Evolutionary conservation across 345 rosid genomes (phyloP).

Genomic region (Psidium friedrichsthalianum): DNA sequence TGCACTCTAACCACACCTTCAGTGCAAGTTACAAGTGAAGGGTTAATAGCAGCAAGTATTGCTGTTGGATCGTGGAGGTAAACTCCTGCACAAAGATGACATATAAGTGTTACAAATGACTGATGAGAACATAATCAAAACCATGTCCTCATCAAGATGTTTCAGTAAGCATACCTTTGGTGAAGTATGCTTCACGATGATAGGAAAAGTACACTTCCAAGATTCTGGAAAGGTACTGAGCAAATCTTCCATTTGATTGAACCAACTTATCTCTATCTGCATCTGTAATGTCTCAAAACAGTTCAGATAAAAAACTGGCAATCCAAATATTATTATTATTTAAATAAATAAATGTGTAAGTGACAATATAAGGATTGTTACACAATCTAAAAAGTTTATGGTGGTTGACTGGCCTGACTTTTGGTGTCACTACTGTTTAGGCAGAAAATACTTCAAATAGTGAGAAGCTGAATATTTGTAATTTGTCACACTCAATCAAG

Average conservation of each 20-base stretch:
- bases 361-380: not conserved
- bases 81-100: conserved; percentile 38
- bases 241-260: conserved; percentile 57
- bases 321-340: not conserved
- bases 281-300: conserved; percentile 22
- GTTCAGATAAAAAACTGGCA: not conserved
- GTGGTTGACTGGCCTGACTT: not conserved
- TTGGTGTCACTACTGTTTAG: not conserved
- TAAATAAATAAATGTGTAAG: not conserved
- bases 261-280: conserved; percentile 57
- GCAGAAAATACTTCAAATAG: not conserved
- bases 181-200: conserved; percentile 52
- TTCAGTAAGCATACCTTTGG: conserved; percentile 34
- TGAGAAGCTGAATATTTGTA: not conserved
- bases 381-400: not conserved
- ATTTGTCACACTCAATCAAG: not conserved
- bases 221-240: conserved; percentile 61
- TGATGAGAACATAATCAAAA: not conserved
- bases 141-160: not conserved
- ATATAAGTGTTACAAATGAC: not conserved
- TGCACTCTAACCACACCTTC: conserved; percentile 90
- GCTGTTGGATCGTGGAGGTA: conserved; percentile 93
- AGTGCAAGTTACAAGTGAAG: conserved; percentile 64
- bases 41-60: conserved; percentile 63
- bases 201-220: conserved; percentile 61